A percentile compares a stretch with the other conserved stretches of the same genome.
These are phyloP conservation scores for Garcia nutans DNA, from an alignment of 345 rosid species.

Conservation along the genomic window DNA sequence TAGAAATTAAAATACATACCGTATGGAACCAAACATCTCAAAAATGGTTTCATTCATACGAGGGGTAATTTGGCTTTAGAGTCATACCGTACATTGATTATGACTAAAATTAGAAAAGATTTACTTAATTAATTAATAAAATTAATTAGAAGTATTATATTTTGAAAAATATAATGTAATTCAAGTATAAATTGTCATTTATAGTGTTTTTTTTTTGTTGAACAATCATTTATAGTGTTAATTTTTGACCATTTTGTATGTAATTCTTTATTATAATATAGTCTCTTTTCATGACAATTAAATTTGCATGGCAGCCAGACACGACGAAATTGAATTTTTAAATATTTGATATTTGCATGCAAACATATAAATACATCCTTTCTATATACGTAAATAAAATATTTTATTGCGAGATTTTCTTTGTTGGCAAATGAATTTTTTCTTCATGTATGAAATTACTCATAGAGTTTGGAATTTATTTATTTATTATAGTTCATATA, in stretches of 20 bases:
- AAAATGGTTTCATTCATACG: neutral
- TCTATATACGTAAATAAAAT: neutral
- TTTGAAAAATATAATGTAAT: no score
- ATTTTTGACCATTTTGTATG: neutral
- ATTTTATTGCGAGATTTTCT: neutral
- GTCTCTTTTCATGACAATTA: neutral
- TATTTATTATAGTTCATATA: no score
- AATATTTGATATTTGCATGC: neutral
- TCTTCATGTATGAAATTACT: no score
- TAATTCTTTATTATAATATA: neutral
- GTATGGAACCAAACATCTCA: neutral
- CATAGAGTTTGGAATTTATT: no score
- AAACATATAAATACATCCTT: neutral
- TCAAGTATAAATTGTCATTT: neutral
- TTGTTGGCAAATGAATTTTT: no score
- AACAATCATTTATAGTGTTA: neutral
- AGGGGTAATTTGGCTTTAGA: neutral
- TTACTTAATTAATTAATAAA: no score
- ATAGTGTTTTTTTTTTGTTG: no score
- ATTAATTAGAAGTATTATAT: no score
- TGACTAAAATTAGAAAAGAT: neutral
- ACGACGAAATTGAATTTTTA: neutral
- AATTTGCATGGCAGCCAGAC: neutral
- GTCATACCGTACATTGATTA: neutral
- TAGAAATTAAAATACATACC: neutral